Evolutionary conservation across 139 green algal species (phyloP).

Genomic region (Medakamo hakoo): DNA sequence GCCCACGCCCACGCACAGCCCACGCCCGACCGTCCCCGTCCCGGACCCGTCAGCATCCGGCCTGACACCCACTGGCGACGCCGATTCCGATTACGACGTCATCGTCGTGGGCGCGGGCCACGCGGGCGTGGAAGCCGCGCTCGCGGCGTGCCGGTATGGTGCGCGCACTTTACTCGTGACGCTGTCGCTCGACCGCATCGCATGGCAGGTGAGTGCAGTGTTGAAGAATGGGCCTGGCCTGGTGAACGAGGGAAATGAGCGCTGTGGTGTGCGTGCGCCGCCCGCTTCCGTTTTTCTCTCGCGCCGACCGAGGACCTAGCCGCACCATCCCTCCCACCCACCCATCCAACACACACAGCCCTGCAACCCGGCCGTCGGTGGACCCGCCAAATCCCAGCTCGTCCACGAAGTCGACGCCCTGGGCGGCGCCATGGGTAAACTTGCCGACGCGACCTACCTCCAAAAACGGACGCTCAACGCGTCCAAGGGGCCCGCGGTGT

Average conservation of each 20-base stretch:
- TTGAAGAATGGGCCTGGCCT: neutral
- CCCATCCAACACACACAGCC: no score
- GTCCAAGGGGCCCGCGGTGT: conserved; percentile 91
- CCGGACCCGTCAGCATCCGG: no score
- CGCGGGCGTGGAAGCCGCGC: conserved; percentile 88
- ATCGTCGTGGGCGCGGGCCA: conserved; percentile 92
- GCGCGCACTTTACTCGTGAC: conserved; percentile 84
- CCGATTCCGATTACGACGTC: conserved; percentile 62
- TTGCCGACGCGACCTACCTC: conserved; percentile 63
- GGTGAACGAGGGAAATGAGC: neutral
- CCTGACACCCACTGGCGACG: neutral
- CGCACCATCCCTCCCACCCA: no score
- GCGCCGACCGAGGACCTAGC: no score
- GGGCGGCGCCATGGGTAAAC: conserved; percentile 83
- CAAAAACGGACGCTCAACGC: conserved; percentile 92
- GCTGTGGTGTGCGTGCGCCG: neutral
- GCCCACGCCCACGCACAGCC: no score
- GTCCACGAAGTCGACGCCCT: conserved; percentile 94
- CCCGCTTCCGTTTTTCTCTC: neutral
- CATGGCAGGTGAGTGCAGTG: no score
- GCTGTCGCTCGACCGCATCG: conserved; percentile 86
- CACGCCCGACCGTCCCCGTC: no score
- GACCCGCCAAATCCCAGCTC: conserved; percentile 86
- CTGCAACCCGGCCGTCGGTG: conserved; percentile 77
- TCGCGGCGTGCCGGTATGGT: conserved; percentile 71